Percentiles rank a stretch among this genome's conserved stretches.
These are phyloP conservation scores for Leccinum insolens DNA, from an alignment of 1,284 basidiomycete genomes.

Conservation along the genomic window DNA sequence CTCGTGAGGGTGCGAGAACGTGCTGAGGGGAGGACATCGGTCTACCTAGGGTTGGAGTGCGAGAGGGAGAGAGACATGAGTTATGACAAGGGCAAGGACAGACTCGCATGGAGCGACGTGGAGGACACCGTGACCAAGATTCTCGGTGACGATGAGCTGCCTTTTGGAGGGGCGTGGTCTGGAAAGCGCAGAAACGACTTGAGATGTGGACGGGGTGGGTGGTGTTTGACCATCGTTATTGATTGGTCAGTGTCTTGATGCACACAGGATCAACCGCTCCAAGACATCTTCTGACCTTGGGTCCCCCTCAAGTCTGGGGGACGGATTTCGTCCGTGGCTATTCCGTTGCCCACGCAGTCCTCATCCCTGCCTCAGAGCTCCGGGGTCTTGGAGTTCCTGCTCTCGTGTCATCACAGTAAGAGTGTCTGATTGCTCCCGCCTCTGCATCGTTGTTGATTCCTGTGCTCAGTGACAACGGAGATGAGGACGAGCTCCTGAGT, in stretches of 20 bases:
- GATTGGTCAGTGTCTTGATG: constrained; percentile 12
- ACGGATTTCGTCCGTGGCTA: constrained; percentile 32
- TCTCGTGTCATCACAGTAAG: constrained; percentile 33
- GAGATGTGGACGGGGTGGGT: constrained; percentile 71
- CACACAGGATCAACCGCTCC: constrained; percentile 35
- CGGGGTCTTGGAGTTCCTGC: constrained; percentile 32
- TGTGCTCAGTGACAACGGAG: constrained; percentile 38
- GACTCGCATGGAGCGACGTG: constrained; percentile 35
- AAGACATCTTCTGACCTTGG: constrained; percentile 34
- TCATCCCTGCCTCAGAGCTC: constrained; percentile 32
- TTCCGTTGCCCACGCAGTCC: constrained; percentile 37
- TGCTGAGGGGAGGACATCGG: constrained; percentile 22
- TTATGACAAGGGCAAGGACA: constrained; percentile 27
- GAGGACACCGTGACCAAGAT: constrained; percentile 33
- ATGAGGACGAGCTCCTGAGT: constrained; percentile 69
- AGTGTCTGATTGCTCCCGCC: not conserved
- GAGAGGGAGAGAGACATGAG: constrained; percentile 21
- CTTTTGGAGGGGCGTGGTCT: constrained; percentile 52
- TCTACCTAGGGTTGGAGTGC: constrained; percentile 16
- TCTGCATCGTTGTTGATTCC: not conserved
- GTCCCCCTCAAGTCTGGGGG: constrained; percentile 22
- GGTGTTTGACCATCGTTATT: constrained; percentile 14
- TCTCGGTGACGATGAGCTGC: constrained; percentile 35
- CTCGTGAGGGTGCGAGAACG: constrained; percentile 36
- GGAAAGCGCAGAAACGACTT: constrained; percentile 68